A percentile compares a stretch with the other conserved stretches of the same genome.
These are phyloP conservation scores for Phytopythium delawarense DNA, from an alignment of 352 stramenopile species.

Conservation along the genomic window DNA sequence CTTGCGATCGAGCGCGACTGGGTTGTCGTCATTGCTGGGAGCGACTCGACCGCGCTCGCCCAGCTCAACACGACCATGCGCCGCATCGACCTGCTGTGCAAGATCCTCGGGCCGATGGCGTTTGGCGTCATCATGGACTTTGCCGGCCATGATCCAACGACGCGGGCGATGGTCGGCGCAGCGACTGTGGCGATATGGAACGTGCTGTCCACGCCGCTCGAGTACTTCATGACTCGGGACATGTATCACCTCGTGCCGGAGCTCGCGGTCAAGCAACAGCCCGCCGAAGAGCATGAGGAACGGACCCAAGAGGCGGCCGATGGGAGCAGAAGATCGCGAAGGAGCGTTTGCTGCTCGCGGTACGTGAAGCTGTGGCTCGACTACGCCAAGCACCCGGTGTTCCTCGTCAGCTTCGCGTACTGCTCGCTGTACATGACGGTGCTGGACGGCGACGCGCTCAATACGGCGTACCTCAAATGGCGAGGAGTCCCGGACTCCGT, in stretches of 20 bases:
- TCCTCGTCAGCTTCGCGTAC: slow-evolving; percentile 49
- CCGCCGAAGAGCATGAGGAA: slow-evolving; percentile 9
- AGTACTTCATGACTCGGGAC: slow-evolving; percentile 70
- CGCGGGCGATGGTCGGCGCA: slow-evolving; percentile 55
- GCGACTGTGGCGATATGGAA: slow-evolving; percentile 76
- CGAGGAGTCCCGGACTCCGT: slow-evolving; percentile 44
- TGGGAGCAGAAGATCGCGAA: not conserved
- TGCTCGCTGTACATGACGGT: slow-evolving; percentile 61
- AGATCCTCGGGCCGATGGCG: slow-evolving; percentile 63
- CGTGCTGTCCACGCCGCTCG: slow-evolving; percentile 65
- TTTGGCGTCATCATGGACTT: slow-evolving; percentile 84
- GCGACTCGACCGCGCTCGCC: slow-evolving; percentile 46
- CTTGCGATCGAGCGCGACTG: slow-evolving; percentile 83
- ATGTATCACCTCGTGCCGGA: slow-evolving; percentile 56
- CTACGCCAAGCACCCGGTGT: slow-evolving; percentile 51
- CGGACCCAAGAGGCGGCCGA: not conserved
- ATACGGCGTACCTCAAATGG: slow-evolving; percentile 63
- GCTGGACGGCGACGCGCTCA: slow-evolving; percentile 36
- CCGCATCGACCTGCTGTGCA: slow-evolving; percentile 79
- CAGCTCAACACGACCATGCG: slow-evolving; percentile 77
- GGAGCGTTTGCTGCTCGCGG: not conserved
- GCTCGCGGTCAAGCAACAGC: slow-evolving; percentile 27
- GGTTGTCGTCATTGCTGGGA: slow-evolving; percentile 75
- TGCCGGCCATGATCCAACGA: slow-evolving; percentile 52
- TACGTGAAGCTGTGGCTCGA: slow-evolving; percentile 38